Base-by-base conservation (phyloP, 345 rosid genomes). In the Syzygium aqueum region DNA sequence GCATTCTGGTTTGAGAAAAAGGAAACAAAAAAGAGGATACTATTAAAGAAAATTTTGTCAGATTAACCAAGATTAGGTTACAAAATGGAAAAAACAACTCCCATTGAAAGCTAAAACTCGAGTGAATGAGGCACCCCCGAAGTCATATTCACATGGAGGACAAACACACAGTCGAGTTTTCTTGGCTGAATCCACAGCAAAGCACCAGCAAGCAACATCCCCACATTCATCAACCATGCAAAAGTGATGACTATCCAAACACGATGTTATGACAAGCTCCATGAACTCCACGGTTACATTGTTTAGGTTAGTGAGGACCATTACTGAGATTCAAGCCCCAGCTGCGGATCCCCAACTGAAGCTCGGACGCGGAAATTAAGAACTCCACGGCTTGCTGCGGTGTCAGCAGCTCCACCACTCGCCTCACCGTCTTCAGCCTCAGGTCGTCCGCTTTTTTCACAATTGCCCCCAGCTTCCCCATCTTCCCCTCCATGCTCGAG, bases 371-470 rank as follows among this genome's bases (percentile, higher is more conserved):
- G 2, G 98, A 97, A 2, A 94, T 87, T 84, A 97, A 85, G 89
- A 96, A 96, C 93, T 96, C 96, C 0, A 91, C 91, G 1, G 96
- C 96, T 84, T 97, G 99, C 46, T 93, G 94, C 17, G 96, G 93
- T 17, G 90, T 92, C 86, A 96, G 87, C 46, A 97, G 30, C 23
- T 91, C 96, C 89, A 95, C 94, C 87, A 95, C 91, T 53, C 88
- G 78, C 86, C 87, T 90, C 85, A 97, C 37, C 52, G 97, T 94
- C 85, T 86, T 86, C 27, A 95, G 87, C 90, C 99, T 90, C 53
- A 97, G 93, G 84, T 96, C 93, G 84, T 95, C 98, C 0, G 98
- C 98, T 86, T 91, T 94, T 50, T 87, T 89, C 53, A 94, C 93
- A 28, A 95, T 86, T 52, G 54, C 85, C 43, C 59, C 92, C 89